Evolutionary conservation across 257 asterid species (phyloP).

Genomic region (Solanum chaucha): DNA sequence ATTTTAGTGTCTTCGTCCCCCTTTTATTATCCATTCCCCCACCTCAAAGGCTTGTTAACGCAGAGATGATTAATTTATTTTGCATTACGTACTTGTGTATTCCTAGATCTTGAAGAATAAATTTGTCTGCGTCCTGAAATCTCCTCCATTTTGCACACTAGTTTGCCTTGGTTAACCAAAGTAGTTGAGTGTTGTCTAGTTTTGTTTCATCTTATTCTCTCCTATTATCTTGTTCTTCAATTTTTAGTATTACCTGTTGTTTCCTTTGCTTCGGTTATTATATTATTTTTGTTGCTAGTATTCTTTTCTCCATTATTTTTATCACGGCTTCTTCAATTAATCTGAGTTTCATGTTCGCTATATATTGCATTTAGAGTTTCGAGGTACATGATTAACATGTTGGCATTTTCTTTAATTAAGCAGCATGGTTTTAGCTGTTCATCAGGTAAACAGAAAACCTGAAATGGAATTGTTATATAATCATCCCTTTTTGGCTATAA

Average conservation of each 20-base stretch:
- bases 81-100: neutral
- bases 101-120: neutral
- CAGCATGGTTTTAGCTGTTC: neutral
- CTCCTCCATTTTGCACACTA: neutral
- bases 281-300: neutral
- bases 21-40: neutral
- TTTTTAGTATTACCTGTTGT: neutral
- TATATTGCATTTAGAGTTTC: neutral
- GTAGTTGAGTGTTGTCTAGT: neutral
- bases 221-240: neutral
- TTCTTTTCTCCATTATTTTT: neutral
- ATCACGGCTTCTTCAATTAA: neutral
- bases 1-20: neutral
- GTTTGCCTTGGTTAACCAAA: neutral
- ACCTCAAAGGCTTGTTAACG: neutral
- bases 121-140: neutral
- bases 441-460: neutral
- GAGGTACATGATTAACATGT: neutral
- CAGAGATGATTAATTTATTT: neutral
- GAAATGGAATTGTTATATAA: neutral
- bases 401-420: neutral
- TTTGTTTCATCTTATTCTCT: neutral
- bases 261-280: neutral
- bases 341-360: neutral
- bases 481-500: neutral